Conservation (phyloP, 176 grass and related monocot genomes). For the Hyparrhenia diplandra region DNA sequence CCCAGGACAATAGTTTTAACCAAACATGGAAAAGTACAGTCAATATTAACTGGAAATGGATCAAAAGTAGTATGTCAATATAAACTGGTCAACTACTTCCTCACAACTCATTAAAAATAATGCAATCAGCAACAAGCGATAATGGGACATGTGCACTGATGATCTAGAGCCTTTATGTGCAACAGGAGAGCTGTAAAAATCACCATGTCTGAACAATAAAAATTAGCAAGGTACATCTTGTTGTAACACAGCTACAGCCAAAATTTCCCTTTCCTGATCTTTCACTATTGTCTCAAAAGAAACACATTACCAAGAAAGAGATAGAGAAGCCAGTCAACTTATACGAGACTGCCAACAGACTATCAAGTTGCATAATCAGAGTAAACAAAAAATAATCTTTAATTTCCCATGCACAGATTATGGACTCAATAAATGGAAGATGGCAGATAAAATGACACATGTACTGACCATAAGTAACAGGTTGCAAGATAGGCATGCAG, state of each 20-base stretch:
- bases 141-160: neutral
- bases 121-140: neutral
- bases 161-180: neutral
- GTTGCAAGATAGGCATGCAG: neutral
- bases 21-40: neutral
- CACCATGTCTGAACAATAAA: neutral
- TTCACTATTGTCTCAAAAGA: neutral
- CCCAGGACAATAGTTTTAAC: neutral
- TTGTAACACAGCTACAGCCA: neutral
- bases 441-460: neutral
- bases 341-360: neutral
- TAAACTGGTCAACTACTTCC: neutral
- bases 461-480: neutral
- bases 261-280: neutral
- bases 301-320: conserved; percentile 6
- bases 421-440: neutral
- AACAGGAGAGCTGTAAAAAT: neutral
- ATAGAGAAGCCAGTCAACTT: neutral
- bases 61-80: neutral
- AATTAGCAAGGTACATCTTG: conserved; percentile 5
- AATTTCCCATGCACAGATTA: neutral
- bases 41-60: neutral
- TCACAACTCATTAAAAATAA: neutral
- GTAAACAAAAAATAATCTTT: neutral
- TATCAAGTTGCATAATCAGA: neutral